These are phyloP conservation scores for Trichosporon ovoides DNA, from an alignment of 1,284 basidiomycete genomes.

Conservation along the genomic window DNA sequence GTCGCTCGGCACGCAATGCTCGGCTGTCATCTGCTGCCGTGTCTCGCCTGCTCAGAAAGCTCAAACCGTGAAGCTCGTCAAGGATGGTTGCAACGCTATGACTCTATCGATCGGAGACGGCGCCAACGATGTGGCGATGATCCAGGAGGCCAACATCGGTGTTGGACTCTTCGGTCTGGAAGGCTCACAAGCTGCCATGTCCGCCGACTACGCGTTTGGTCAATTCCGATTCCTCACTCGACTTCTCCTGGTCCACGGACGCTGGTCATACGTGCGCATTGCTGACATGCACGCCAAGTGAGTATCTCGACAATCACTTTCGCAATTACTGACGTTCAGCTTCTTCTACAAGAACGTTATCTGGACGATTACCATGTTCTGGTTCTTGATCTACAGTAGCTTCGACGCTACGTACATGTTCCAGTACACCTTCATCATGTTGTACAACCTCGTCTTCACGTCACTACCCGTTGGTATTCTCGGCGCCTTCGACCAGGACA, in stretches of 20 bases:
- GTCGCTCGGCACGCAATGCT: slow-evolving; percentile 87
- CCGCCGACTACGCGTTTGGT: slow-evolving; percentile 95
- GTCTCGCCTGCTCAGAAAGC: slow-evolving; percentile 97
- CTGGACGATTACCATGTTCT: slow-evolving; percentile 72
- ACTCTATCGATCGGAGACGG: slow-evolving; percentile 95
- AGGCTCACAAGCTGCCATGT: slow-evolving; percentile 97
- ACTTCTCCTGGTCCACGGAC: slow-evolving; percentile 86
- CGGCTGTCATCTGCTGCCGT: slow-evolving; percentile 94
- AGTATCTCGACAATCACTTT: slow-evolving; percentile 13
- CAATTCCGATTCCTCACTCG: slow-evolving; percentile 94
- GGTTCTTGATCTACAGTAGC: slow-evolving; percentile 78
- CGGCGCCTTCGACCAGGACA: slow-evolving; percentile 93
- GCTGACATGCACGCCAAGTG: slow-evolving; percentile 92
- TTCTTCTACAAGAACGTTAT: slow-evolving; percentile 87
- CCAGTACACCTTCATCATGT: slow-evolving; percentile 86
- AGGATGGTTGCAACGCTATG: slow-evolving; percentile 92
- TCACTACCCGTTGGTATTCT: slow-evolving; percentile 86
- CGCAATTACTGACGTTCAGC: slow-evolving; percentile 24
- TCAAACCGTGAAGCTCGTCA: slow-evolving; percentile 79
- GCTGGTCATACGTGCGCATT: slow-evolving; percentile 92
- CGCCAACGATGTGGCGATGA: slow-evolving; percentile 52
- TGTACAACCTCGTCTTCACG: slow-evolving; percentile 90
- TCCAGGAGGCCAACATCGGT: slow-evolving; percentile 95
- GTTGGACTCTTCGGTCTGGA: slow-evolving; percentile 91
- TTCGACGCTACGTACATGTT: slow-evolving; percentile 95